A percentile compares a stretch with the other conserved stretches of the same genome.
Conservation (phyloP, 768 basidiomycete genomes). For the Pleurotus sapidus region DNA sequence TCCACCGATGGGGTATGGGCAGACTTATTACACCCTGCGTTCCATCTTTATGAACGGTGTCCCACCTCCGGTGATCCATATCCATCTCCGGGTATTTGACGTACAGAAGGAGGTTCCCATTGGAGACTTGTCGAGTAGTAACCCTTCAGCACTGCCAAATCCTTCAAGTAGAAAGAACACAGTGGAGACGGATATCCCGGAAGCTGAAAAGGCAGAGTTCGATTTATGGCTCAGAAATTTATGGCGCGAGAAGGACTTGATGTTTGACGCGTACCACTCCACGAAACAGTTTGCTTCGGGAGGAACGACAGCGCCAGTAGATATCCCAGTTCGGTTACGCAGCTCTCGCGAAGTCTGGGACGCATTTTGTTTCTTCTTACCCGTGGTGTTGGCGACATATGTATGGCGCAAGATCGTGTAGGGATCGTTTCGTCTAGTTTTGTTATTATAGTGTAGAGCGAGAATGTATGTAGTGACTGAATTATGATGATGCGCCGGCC, state of each 20-base stretch:
- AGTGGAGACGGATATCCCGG: slow-evolving; percentile 49
- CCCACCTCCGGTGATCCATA: slow-evolving; percentile 81
- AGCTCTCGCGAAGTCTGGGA: slow-evolving; percentile 53
- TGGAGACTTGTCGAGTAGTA: slow-evolving; percentile 47
- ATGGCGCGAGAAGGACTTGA: slow-evolving; percentile 84
- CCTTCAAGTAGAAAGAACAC: slow-evolving; percentile 23
- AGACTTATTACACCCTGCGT: slow-evolving; percentile 84
- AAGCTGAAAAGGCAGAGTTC: slow-evolving; percentile 62
- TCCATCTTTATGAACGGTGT: slow-evolving; percentile 83
- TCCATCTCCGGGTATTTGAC: slow-evolving; percentile 82
- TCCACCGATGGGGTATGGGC: slow-evolving; percentile 78
- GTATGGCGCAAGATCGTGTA: slow-evolving; percentile 33
- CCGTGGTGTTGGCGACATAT: slow-evolving; percentile 43
- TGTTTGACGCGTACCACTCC: slow-evolving; percentile 65
- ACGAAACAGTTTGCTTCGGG: slow-evolving; percentile 40
- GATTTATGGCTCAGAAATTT: slow-evolving; percentile 79
- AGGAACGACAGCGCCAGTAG: slow-evolving; percentile 24
- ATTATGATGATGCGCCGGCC: slow-evolving; percentile 12
- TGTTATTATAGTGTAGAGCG: slow-evolving; percentile 11
- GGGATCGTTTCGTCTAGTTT: not conserved
- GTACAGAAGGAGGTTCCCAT: slow-evolving; percentile 68
- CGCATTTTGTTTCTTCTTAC: slow-evolving; percentile 72
- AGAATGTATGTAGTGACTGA: slow-evolving; percentile 6
- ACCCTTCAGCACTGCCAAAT: slow-evolving; percentile 25
- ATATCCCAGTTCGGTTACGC: slow-evolving; percentile 61